Evolutionary conservation across 2,329 filamentous ascomycete species (phyloP), one percentile per base, ranked within the genome.

Genomic region (Lasiodiplodia hormozganensis): DNA sequence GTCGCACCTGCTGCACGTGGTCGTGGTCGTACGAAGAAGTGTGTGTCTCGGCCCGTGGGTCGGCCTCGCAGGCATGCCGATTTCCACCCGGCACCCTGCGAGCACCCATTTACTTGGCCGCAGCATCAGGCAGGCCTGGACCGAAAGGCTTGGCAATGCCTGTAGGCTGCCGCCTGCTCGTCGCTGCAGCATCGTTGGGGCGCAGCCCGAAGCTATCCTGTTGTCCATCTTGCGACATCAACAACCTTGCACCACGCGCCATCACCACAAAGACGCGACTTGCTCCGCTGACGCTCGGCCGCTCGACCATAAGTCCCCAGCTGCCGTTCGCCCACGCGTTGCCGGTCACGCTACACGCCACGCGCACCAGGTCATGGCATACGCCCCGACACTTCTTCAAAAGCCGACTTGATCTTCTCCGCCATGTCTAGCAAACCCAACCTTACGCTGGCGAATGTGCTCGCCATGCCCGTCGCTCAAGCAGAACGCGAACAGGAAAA

Each of bases 31-130:
- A 18, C n/a, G 18, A 38, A 25, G 10, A 31, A 4, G 21, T 6
- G 18, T 6, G 18, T 64, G 23, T 47, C 18, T 10, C 43, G 40
- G 40, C 38, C 58, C 28, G 28, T 31, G 18, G 3, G n/a, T 11
- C 60, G 47, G 47, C 18, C 34, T 36, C n/a, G 40, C 40, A 14
- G 60, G 47, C 31, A 52, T 52, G 28, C 60, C 60, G 60, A 52
- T 51, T 12, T 23, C 11, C 11, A 18, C 58, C 40, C 10, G 43
- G 16, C 14, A 12, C 10, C 14, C 21, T 12, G 18, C 10, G 18
- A 28, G 8, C n/a, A 11, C 47, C 25, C 21, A n/a, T 6, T 64
- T 10, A 4, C 43, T 28, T 23, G n/a, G 31, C 31, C 11, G 11
- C 5, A 25, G 31, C 2, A 12, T 64, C 4, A 16, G 14, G 5